A percentile compares a stretch with the other conserved stretches of the same genome.
Evolutionary conservation across 352 stramenopile genomes (phyloP).

Genomic region (Bremia lactucae): DNA sequence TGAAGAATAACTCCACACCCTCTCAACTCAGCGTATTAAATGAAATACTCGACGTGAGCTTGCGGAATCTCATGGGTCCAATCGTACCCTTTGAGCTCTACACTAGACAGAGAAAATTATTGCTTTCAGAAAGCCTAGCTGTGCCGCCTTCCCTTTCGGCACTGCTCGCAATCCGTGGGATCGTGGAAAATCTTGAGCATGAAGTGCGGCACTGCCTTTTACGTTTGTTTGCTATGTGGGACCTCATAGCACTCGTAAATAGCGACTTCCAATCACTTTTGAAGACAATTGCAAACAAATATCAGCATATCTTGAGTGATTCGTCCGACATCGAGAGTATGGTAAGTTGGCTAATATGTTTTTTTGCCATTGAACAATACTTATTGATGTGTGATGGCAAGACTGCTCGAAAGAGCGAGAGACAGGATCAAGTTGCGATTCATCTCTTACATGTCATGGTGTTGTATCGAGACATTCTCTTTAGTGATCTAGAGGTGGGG

Average conservation of each 20-base stretch:
- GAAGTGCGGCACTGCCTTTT: slow-evolving; percentile 46
- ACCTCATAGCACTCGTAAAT: slow-evolving; percentile 31
- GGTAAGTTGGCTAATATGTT: slow-evolving; percentile 17
- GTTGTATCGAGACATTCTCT: slow-evolving; percentile 56
- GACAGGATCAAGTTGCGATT: slow-evolving; percentile 34
- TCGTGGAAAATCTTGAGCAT: slow-evolving; percentile 35
- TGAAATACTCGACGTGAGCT: slow-evolving; percentile 57
- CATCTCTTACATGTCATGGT: slow-evolving; percentile 45
- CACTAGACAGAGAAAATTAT: slow-evolving; percentile 25
- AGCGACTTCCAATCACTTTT: slow-evolving; percentile 21
- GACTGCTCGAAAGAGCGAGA: slow-evolving; percentile 27
- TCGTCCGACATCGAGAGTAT: slow-evolving; percentile 49
- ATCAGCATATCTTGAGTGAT: slow-evolving; percentile 49
- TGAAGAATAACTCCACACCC: slow-evolving; percentile 2
- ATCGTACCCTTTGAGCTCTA: slow-evolving; percentile 40
- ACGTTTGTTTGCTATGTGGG: slow-evolving; percentile 43
- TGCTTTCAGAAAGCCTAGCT: slow-evolving; percentile 24
- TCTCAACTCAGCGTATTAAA: slow-evolving; percentile 37
- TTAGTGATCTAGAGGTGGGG: slow-evolving; percentile 55
- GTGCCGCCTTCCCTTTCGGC: slow-evolving; percentile 31
- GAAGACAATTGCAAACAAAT: slow-evolving; percentile 40
- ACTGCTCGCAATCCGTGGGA: slow-evolving; percentile 30
- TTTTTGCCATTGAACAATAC: not conserved
- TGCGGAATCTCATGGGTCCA: slow-evolving; percentile 48
- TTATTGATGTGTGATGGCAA: slow-evolving; percentile 9